Evolutionary conservation across 2,329 filamentous ascomycete species (phyloP).

Genomic region (Paecilomyces formosus): DNA sequence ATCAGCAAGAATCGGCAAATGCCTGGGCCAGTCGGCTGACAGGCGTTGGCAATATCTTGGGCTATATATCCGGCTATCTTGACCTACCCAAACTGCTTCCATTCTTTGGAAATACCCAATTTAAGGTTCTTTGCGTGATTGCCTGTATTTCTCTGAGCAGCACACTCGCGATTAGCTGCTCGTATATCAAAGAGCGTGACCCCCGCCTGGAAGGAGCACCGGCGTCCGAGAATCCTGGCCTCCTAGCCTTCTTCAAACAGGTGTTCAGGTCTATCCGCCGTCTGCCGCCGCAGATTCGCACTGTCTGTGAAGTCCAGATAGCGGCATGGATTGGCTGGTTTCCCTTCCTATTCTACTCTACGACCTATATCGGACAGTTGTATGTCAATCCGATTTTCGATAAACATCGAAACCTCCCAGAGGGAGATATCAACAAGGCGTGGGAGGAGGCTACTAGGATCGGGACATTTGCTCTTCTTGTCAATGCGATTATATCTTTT

Average conservation of each 20-base stretch:
- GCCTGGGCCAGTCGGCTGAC: constrained; percentile 85
- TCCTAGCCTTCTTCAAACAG: constrained; percentile 71
- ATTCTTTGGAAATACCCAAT: constrained; percentile 81
- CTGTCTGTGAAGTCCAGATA: constrained; percentile 75
- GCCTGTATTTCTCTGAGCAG: constrained; percentile 64
- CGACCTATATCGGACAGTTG: constrained; percentile 87
- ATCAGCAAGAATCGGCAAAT: constrained; percentile 91
- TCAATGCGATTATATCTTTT: constrained; percentile 82
- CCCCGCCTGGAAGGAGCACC: constrained; percentile 64
- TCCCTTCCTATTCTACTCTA: constrained; percentile 90
- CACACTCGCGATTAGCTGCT: constrained; percentile 65
- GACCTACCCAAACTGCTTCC: constrained; percentile 67
- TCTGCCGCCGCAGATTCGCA: constrained; percentile 72
- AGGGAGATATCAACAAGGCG: constrained; percentile 65
- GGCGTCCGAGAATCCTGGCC: constrained; percentile 52
- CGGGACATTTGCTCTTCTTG: constrained; percentile 79
- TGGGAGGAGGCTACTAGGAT: constrained; percentile 82
- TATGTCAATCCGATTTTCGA: constrained; percentile 78
- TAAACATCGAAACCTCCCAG: constrained; percentile 68
- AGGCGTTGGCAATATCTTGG: constrained; percentile 83
- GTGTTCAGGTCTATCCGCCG: constrained; percentile 69
- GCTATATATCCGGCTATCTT: constrained; percentile 80
- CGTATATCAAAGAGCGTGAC: constrained; percentile 68
- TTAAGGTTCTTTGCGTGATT: constrained; percentile 84
- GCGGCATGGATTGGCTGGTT: constrained; percentile 95